These are phyloP conservation scores for Plasmodium gallinaceum DNA, from an alignment of 169 alveolate species.

Conservation along the genomic window DNA sequence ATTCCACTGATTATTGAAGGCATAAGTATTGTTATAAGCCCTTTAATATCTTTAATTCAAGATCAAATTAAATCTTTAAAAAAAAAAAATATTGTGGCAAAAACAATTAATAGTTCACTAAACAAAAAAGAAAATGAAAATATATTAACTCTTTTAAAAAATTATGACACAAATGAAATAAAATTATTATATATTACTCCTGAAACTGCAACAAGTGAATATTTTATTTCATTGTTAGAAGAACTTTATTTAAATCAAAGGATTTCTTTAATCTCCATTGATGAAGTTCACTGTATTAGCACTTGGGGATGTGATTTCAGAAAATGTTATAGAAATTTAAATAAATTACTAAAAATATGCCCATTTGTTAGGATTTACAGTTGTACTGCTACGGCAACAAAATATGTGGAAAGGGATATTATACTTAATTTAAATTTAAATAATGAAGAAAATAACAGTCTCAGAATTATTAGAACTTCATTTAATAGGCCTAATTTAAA, in stretches of 20 bases:
- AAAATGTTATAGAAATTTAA: slow-evolving; percentile 92
- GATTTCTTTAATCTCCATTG: slow-evolving; percentile 89
- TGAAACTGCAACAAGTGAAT: slow-evolving; percentile 85
- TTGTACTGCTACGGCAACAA: slow-evolving; percentile 98
- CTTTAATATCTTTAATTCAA: slow-evolving; percentile 94
- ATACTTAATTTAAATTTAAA: slow-evolving; percentile 88
- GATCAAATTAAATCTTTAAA: slow-evolving; percentile 93
- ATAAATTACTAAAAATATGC: slow-evolving; percentile 87
- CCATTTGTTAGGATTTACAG: slow-evolving; percentile 96
- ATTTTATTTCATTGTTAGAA: slow-evolving; percentile 77
- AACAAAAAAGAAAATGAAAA: slow-evolving; percentile 69
- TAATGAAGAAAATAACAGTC: slow-evolving; percentile 77
- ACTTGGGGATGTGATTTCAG: slow-evolving; percentile 94
- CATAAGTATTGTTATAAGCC: slow-evolving; percentile 95
- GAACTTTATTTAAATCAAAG: slow-evolving; percentile 81
- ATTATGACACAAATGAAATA: slow-evolving; percentile 75
- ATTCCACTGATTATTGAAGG: slow-evolving; percentile 93
- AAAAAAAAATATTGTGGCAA: slow-evolving; percentile 88
- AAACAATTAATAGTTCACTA: slow-evolving; percentile 79
- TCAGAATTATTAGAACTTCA: slow-evolving; percentile 62
- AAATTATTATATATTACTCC: slow-evolving; percentile 88
- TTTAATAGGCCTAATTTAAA: slow-evolving; percentile 83
- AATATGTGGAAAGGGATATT: slow-evolving; percentile 94
- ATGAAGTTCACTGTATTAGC: slow-evolving; percentile 93
- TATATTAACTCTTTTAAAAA: slow-evolving; percentile 41